phyloP scores from a whole-genome alignment of 805 yeast species.

The Candida vaughaniae region DNA sequence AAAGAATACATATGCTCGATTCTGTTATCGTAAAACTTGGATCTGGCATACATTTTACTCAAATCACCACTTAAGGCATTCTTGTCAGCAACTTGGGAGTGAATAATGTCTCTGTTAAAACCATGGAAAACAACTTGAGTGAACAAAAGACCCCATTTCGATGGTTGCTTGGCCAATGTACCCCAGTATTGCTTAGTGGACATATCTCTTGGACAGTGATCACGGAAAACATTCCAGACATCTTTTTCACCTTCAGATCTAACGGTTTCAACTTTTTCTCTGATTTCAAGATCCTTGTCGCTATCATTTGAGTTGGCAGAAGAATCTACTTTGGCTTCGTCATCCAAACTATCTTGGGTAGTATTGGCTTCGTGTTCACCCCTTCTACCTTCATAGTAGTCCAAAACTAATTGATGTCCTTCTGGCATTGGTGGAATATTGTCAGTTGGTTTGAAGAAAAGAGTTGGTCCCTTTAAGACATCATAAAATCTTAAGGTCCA shows the following conservation, averaged over 20 bases:
- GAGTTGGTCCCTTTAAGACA: conserved; percentile 54
- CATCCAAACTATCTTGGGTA: conserved; percentile 6
- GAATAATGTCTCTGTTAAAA: conserved; percentile 60
- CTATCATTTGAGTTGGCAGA: conserved; percentile 9
- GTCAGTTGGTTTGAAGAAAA: conserved; percentile 53
- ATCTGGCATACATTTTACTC: conserved; percentile 49
- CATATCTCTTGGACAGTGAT: conserved; percentile 12
- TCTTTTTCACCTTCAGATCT: conserved; percentile 1
- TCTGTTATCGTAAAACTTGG: conserved; percentile 69
- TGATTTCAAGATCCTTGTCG: conserved; percentile 8
- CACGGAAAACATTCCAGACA: conserved; percentile 5
- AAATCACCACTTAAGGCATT: conserved; percentile 48
- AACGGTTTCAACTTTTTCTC: conserved; percentile 8
- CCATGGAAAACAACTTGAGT: conserved; percentile 53
- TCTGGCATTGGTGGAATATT: conserved; percentile 67
- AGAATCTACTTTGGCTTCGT: conserved; percentile 11
- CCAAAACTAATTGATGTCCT: conserved; percentile 54
- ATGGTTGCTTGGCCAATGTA: conserved; percentile 44
- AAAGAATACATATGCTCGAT: conserved; percentile 67
- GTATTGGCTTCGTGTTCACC: conserved; percentile 12
- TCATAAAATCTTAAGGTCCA: conserved; percentile 65
- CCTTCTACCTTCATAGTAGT: conserved; percentile 66
- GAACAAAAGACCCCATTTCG: conserved; percentile 52
- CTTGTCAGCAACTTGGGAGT: conserved; percentile 38
- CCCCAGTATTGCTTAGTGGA: conserved; percentile 43